Conservation (phyloP, 495 filamentous ascomycete species). For the Amphirosellinia nigrospora region DNA sequence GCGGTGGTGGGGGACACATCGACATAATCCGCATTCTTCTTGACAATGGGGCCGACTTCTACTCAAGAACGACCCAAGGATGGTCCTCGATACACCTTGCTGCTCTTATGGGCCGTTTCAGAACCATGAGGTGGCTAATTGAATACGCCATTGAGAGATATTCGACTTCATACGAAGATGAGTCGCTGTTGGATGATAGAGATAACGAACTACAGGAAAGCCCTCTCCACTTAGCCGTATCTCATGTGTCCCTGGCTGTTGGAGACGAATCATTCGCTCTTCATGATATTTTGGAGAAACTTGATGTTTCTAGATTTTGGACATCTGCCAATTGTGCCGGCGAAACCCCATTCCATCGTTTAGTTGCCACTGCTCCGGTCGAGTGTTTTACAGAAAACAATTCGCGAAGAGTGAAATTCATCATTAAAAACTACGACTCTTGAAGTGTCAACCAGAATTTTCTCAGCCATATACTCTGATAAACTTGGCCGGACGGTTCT, state of each 20-base stretch:
- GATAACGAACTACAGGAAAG: background rate
- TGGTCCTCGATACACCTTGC: conserved; percentile 30
- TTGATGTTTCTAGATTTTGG: background rate
- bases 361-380: too few relatives aligned
- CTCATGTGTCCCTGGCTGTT: background rate
- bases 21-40: conserved; percentile 22
- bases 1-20: conserved; percentile 27
- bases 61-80: conserved; percentile 23
- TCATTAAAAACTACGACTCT: too few relatives aligned
- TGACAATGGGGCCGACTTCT: conserved; percentile 26
- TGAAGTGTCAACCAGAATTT: background rate
- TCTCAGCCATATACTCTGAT: conserved; percentile 8
- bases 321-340: background rate
- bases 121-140: conserved; percentile 26
- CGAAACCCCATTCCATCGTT: conserved; percentile 16
- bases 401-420: too few relatives aligned
- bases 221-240: background rate
- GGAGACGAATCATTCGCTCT: background rate
- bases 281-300: background rate
- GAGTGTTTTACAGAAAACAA: too few relatives aligned
- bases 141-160: conserved; percentile 26
- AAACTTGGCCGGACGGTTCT: conserved; percentile 24
- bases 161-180: conserved; percentile 21
- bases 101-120: conserved; percentile 22
- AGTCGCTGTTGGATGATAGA: conserved; percentile 4